Evolutionary conservation across 768 basidiomycete genomes (phyloP).

Genomic region (Cystofilobasidium bisporidii): DNA sequence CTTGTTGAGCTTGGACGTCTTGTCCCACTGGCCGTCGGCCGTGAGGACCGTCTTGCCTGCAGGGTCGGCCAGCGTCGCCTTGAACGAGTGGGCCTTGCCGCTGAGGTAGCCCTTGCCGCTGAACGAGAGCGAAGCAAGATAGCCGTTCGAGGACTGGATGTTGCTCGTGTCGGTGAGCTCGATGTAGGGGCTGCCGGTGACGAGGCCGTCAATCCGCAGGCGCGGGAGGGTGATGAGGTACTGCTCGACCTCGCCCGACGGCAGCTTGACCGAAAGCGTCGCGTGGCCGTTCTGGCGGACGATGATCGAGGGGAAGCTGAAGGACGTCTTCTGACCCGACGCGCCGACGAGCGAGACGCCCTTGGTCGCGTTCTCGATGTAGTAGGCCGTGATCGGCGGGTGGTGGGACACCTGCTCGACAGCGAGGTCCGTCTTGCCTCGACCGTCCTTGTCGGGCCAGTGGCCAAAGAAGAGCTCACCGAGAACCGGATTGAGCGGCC

Average conservation of each 20-base stretch:
- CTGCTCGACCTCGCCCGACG: constrained; percentile 52
- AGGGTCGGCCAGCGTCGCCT: constrained; percentile 55
- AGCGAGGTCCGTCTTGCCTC: constrained; percentile 70
- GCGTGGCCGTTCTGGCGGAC: constrained; percentile 97
- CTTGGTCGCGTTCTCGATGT: constrained; percentile 69
- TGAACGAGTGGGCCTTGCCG: constrained; percentile 87
- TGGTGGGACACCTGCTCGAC: constrained; percentile 91
- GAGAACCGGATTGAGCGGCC: constrained; percentile 89
- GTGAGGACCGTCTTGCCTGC: constrained; percentile 45
- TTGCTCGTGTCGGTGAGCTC: constrained; percentile 74
- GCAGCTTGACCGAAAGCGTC: constrained; percentile 57
- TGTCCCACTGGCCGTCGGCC: constrained; percentile 74
- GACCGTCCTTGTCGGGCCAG: constrained; percentile 66
- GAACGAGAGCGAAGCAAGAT: constrained; percentile 43
- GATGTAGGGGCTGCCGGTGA: constrained; percentile 42
- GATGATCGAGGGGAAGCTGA: constrained; percentile 55
- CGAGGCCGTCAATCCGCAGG: constrained; percentile 74
- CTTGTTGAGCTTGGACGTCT: constrained; percentile 39
- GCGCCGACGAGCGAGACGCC: constrained; percentile 72
- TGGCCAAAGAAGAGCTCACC: constrained; percentile 79
- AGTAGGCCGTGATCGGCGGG: constrained; percentile 45
- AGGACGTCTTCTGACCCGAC: constrained; percentile 78
- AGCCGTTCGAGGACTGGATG: constrained; percentile 62
- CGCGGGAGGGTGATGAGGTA: constrained; percentile 88
- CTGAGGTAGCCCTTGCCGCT: constrained; percentile 58